A percentile compares a stretch with the other conserved stretches of the same genome.
phyloP scores from a whole-genome alignment of 2,329 filamentous ascomycete genomes.

The Beauveria sp. region DNA sequence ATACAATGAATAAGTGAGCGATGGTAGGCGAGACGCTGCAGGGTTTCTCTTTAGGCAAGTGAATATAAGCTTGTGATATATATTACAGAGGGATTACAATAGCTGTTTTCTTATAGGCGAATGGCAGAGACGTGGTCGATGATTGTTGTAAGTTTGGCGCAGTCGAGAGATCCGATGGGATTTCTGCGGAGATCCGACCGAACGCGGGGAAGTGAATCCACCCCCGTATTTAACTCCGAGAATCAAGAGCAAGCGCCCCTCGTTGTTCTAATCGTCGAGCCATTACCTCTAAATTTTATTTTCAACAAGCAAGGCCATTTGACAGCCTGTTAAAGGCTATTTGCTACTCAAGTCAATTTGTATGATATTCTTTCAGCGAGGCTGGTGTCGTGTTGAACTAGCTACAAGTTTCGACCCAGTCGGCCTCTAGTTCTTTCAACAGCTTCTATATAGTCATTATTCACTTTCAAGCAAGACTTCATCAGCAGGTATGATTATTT shows the following conservation, averaged over 20 bases:
- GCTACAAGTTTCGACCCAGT: background rate
- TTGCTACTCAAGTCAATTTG: background rate
- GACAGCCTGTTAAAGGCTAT: background rate
- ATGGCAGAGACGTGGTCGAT: background rate
- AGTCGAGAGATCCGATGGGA: background rate
- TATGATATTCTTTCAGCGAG: background rate
- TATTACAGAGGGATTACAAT: background rate
- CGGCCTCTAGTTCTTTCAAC: background rate
- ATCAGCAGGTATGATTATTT: background rate
- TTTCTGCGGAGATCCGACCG: constrained; percentile 2
- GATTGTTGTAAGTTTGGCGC: background rate
- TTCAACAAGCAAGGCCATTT: background rate
- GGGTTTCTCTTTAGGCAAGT: too few species aligned
- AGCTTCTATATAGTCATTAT: background rate
- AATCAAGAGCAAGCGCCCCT: background rate
- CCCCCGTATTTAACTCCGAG: background rate
- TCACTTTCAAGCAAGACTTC: background rate
- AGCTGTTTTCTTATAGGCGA: background rate
- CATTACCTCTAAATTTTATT: background rate
- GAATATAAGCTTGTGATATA: background rate
- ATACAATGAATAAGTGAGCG: background rate
- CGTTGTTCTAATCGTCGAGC: background rate
- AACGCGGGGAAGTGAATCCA: background rate
- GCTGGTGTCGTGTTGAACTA: background rate
- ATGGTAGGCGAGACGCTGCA: background rate